phyloP scores from a whole-genome alignment of 192 early-diverging fungal species.

The Chytriomyces confervae region DNA sequence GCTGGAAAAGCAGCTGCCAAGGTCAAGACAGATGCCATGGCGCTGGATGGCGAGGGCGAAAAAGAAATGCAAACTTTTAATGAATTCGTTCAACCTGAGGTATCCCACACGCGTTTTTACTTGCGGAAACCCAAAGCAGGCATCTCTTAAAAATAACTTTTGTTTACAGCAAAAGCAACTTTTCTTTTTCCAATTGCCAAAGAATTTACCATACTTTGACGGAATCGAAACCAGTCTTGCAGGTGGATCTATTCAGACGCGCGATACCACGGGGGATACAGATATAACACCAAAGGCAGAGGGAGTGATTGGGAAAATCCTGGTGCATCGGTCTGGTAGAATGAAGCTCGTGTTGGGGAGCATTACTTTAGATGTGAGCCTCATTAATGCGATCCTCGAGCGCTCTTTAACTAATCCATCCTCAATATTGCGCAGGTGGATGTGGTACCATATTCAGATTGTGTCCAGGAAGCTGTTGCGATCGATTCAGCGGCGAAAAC shows the following conservation, averaged over 20 bases:
- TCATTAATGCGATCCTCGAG: not conserved
- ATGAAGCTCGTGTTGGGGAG: slow-evolving; percentile 25
- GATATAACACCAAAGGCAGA: slow-evolving; percentile 7
- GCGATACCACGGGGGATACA: not conserved
- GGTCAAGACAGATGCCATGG: not conserved
- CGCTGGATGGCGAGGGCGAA: not conserved
- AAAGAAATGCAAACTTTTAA: slow-evolving; percentile 21
- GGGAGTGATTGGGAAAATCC: slow-evolving; percentile 27
- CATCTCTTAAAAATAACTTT: not conserved
- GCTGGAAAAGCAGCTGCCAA: not conserved
- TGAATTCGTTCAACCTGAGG: slow-evolving; percentile 29
- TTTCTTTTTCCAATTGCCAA: slow-evolving; percentile 29
- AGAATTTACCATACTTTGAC: slow-evolving; percentile 24
- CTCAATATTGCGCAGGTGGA: slow-evolving; percentile 5
- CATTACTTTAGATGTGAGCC: slow-evolving; percentile 21
- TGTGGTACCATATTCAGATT: slow-evolving; percentile 24
- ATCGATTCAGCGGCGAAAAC: slow-evolving; percentile 13
- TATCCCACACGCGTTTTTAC: not conserved
- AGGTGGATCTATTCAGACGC: not conserved
- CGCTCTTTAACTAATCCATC: not conserved
- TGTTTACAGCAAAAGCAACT: slow-evolving; percentile 22
- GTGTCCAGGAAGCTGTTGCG: slow-evolving; percentile 19
- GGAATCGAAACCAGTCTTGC: slow-evolving; percentile 5
- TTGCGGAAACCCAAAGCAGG: not conserved
- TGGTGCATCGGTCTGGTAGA: slow-evolving; percentile 17